A percentile compares a stretch with the other conserved stretches of the same genome.
These are phyloP conservation scores for Pontederia crassipes DNA, from an alignment of 176 grass and related monocot species.

Conservation along the genomic window DNA sequence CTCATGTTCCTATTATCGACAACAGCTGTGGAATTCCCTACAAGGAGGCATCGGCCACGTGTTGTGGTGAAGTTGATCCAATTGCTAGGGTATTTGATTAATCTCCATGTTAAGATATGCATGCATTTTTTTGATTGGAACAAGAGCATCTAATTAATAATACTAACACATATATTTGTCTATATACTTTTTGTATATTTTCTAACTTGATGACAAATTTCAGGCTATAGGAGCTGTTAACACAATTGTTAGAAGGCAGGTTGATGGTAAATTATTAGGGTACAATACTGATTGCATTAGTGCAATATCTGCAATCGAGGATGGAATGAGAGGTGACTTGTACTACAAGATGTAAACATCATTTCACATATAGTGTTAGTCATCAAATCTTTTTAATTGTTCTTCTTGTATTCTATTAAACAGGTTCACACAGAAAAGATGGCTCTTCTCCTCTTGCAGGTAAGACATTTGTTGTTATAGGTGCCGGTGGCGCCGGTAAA, in stretches of 20 bases:
- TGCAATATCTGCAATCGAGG: conserved; percentile 94
- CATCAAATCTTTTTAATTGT: no score
- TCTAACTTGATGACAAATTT: conserved; percentile 1
- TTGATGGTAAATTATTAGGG: conserved; percentile 71
- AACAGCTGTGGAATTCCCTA: conserved; percentile 80
- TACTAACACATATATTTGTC: not conserved
- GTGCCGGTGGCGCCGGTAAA: conserved; percentile 87
- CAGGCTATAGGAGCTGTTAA: conserved; percentile 91
- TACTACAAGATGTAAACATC: not conserved
- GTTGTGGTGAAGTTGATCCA: conserved; percentile 86
- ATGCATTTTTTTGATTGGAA: not conserved
- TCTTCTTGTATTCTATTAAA: not conserved
- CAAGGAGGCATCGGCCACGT: conserved; percentile 62
- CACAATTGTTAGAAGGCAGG: conserved; percentile 63
- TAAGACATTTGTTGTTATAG: conserved; percentile 73
- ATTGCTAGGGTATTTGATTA: conserved; percentile 62
- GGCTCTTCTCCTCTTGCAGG: conserved; percentile 52
- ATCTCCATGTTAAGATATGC: not conserved
- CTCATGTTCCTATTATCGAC: not conserved
- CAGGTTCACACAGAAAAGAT: not conserved
- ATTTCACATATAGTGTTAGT: not conserved
- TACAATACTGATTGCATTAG: conserved; percentile 92
- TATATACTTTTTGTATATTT: not conserved
- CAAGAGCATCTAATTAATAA: not conserved
- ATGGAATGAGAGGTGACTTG: conserved; percentile 78